These are phyloP conservation scores for Cystobasidium tubakii DNA, from an alignment of 768 basidiomycete genomes.

Conservation along the genomic window DNA sequence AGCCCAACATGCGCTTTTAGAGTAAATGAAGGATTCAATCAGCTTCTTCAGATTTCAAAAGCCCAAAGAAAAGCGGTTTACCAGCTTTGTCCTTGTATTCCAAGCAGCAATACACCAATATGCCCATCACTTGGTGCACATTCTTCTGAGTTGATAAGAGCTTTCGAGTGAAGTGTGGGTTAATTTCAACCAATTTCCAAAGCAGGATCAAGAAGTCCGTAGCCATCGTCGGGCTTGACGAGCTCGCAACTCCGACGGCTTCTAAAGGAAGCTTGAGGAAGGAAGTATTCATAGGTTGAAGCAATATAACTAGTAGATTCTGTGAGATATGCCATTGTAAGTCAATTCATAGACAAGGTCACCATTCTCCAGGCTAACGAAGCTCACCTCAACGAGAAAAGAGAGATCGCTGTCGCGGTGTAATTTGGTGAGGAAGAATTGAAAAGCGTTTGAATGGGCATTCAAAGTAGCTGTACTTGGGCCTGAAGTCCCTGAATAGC, in stretches of 20 bases:
- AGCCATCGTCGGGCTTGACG: conserved; percentile 9
- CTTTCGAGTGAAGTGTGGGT: conserved; percentile 90
- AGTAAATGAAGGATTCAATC: no score
- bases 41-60: no score
- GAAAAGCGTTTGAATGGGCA: conserved; percentile 70
- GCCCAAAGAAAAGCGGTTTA: conserved; percentile 49
- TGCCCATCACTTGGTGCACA: conserved; percentile 65
- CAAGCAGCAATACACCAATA: conserved; percentile 71
- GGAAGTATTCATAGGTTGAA: conserved; percentile 58
- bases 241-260: conserved; percentile 16
- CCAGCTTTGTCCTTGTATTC: conserved; percentile 85
- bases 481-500: background rate
- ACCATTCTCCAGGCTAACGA: no score
- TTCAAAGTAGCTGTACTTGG: background rate
- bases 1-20: conserved; percentile 67
- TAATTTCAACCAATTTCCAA: conserved; percentile 88
- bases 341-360: no score
- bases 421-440: conserved; percentile 88
- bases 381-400: conserved; percentile 72
- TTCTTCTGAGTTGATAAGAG: conserved; percentile 73
- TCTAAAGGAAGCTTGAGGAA: conserved; percentile 29
- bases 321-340: no score
- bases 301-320: conserved; percentile 10
- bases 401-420: conserved; percentile 84
- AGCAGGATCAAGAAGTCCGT: conserved; percentile 52